Evolutionary conservation across 179 eudicot species (phyloP).

Genomic region (Spinacia oleracea): DNA sequence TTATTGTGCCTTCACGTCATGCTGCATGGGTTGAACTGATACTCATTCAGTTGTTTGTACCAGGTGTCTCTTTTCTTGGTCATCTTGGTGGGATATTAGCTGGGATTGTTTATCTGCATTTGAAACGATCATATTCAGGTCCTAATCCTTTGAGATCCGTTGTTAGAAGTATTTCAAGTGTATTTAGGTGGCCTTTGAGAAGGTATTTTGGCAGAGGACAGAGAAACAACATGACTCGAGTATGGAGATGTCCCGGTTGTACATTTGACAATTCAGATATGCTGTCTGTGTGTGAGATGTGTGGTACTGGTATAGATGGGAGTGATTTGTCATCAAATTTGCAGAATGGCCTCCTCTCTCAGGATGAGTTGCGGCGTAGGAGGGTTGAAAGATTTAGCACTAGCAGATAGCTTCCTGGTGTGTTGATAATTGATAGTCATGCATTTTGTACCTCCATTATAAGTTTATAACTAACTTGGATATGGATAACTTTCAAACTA

Average conservation of each 20-base stretch:
- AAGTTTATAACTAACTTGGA: too few species aligned
- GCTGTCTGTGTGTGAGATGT: slow-evolving; percentile 75
- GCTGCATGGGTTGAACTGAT: slow-evolving; percentile 93
- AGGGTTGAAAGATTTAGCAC: slow-evolving; percentile 68
- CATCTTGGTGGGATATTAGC: slow-evolving; percentile 95
- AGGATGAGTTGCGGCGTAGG: slow-evolving; percentile 70
- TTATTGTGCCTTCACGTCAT: slow-evolving; percentile 62
- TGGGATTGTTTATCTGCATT: slow-evolving; percentile 59
- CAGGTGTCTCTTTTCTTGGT: slow-evolving; percentile 83
- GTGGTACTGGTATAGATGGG: slow-evolving; percentile 58
- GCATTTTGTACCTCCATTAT: background rate
- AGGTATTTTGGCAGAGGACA: slow-evolving; percentile 43
- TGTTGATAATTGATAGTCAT: background rate
- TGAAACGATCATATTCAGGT: slow-evolving; percentile 53
- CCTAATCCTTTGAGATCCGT: slow-evolving; percentile 45
- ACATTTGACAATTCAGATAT: slow-evolving; percentile 64
- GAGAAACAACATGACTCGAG: slow-evolving; percentile 22
- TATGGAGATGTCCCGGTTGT: slow-evolving; percentile 82
- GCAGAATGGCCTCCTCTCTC: slow-evolving; percentile 36
- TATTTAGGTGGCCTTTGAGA: slow-evolving; percentile 55
- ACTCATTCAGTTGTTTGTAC: slow-evolving; percentile 80
- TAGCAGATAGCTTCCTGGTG: slow-evolving; percentile 13
- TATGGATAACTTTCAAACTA: background rate
- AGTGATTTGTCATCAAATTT: slow-evolving; percentile 30
- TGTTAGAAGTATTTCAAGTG: slow-evolving; percentile 37